These are phyloP conservation scores for Cylindrodendrum hubeiense DNA, from an alignment of 2,329 filamentous ascomycete species.

Conservation along the genomic window DNA sequence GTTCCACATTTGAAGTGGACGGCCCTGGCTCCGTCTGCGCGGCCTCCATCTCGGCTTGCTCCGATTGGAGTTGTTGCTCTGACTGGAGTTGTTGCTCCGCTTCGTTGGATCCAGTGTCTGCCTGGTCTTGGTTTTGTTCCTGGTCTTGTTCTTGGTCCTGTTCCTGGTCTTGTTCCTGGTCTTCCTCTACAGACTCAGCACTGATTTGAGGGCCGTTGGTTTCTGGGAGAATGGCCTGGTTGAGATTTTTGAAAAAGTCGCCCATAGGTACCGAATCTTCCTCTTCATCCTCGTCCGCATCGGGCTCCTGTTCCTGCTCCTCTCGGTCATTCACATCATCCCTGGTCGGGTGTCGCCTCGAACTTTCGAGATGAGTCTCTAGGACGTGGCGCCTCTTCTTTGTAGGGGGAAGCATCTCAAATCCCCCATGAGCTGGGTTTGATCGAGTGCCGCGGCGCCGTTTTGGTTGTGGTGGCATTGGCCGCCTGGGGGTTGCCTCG, in stretches of 20 bases:
- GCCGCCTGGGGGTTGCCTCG: slow-evolving; percentile 8
- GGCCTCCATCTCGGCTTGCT: neutral
- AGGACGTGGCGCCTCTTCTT: slow-evolving; percentile 29
- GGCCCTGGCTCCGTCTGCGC: neutral
- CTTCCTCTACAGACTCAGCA: neutral
- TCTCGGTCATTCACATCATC: neutral
- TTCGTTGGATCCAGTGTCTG: neutral
- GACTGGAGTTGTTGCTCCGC: neutral
- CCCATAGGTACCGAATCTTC: slow-evolving; percentile 20
- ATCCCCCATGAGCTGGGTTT: neutral
- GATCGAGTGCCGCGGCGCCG: slow-evolving; percentile 29
- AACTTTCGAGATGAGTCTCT: neutral
- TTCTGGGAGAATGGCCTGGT: slow-evolving; percentile 18
- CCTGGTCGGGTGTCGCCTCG: neutral
- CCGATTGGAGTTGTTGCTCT: neutral
- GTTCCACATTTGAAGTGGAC: neutral
- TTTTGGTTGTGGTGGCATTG: neutral
- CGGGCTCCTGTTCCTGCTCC: neutral
- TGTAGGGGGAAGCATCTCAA: neutral
- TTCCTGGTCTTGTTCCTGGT: neutral
- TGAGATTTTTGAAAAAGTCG: slow-evolving; percentile 31
- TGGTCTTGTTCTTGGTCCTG: neutral
- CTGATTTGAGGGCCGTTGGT: neutral
- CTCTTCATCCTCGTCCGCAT: slow-evolving; percentile 18
- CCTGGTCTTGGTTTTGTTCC: neutral